Evolutionary conservation across 1,284 basidiomycete species (phyloP).

Genomic region (Pseudozyma thailandica): DNA sequence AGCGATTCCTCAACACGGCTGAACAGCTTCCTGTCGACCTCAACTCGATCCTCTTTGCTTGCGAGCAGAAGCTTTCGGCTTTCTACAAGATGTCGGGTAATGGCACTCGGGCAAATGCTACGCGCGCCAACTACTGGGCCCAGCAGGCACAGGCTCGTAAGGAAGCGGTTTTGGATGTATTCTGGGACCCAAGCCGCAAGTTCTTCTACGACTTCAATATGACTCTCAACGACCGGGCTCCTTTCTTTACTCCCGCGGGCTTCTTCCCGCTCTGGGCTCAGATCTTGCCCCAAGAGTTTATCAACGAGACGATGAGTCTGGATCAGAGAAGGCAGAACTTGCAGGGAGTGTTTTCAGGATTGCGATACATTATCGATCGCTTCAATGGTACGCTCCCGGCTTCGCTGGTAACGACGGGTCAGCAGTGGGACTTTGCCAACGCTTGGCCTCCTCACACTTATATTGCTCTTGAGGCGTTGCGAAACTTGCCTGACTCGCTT

Average conservation of each 20-base stretch:
- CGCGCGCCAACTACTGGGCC: conserved; percentile 72
- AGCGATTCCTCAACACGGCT: conserved; percentile 79
- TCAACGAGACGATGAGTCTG: conserved; percentile 70
- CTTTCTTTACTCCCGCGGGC: conserved; percentile 77
- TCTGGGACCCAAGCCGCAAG: conserved; percentile 83
- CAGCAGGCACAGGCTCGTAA: conserved; percentile 74
- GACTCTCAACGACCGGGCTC: conserved; percentile 40
- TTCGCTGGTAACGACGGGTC: conserved; percentile 79
- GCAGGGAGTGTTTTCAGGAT: conserved; percentile 77
- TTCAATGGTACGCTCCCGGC: conserved; percentile 84
- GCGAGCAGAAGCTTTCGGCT: conserved; percentile 69
- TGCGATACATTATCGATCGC: conserved; percentile 79
- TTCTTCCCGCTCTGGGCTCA: conserved; percentile 89
- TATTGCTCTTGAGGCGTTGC: conserved; percentile 81
- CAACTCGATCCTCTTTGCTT: conserved; percentile 79
- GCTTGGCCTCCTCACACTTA: conserved; percentile 68
- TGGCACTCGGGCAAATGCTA: conserved; percentile 56
- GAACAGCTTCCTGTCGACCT: conserved; percentile 80
- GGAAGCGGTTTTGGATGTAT: conserved; percentile 81
- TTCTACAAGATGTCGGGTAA: conserved; percentile 72
- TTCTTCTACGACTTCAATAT: conserved; percentile 84
- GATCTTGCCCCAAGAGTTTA: conserved; percentile 80
- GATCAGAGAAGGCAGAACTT: conserved; percentile 34
- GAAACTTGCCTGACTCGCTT: conserved; percentile 77
- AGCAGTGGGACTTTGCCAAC: conserved; percentile 77